phyloP scores from a whole-genome alignment of 2,329 filamentous ascomycete species.

The Helotiales sp. region DNA sequence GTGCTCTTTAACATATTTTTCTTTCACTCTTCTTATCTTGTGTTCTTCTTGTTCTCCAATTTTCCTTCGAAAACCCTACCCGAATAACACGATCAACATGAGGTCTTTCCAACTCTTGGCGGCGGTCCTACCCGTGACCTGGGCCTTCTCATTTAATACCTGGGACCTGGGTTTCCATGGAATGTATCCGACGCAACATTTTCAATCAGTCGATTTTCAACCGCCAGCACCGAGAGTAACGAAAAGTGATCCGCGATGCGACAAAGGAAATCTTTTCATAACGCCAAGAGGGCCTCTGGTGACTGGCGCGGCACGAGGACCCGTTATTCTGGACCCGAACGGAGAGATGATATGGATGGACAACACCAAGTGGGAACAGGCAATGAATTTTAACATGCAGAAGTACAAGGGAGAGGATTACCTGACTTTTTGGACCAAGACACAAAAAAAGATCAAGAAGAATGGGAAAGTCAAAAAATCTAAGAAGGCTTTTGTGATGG shows the following conservation, averaged over 20 bases:
- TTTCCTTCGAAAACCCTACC: not conserved
- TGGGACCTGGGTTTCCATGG: conserved; percentile 29
- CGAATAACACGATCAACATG: not conserved
- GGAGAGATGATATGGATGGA: conserved; percentile 21
- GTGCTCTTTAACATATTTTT: not conserved
- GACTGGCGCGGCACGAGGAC: conserved; percentile 17
- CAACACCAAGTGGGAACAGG: conserved; percentile 18
- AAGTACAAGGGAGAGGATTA: conserved; percentile 21
- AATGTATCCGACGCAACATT: conserved; percentile 27
- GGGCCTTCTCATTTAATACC: conserved; percentile 27
- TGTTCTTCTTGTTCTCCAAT: not conserved
- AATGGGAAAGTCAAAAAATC: conserved; percentile 8
- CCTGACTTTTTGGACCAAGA: conserved; percentile 24
- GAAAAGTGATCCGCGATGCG: conserved; percentile 27
- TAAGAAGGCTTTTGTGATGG: conserved; percentile 17
- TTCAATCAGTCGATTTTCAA: conserved; percentile 27
- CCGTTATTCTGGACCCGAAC: conserved; percentile 15
- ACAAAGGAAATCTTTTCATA: conserved; percentile 23
- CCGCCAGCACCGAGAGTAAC: conserved; percentile 23
- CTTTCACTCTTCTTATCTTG: not conserved
- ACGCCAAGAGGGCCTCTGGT: conserved; percentile 25
- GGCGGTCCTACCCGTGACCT: conserved; percentile 8
- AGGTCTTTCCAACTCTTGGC: conserved; percentile 9
- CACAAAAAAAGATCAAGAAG: conserved; percentile 13
- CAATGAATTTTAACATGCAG: conserved; percentile 22